These are phyloP conservation scores for Penicillium hesseltinei DNA, from an alignment of 2,329 filamentous ascomycete genomes.

Conservation along the genomic window DNA sequence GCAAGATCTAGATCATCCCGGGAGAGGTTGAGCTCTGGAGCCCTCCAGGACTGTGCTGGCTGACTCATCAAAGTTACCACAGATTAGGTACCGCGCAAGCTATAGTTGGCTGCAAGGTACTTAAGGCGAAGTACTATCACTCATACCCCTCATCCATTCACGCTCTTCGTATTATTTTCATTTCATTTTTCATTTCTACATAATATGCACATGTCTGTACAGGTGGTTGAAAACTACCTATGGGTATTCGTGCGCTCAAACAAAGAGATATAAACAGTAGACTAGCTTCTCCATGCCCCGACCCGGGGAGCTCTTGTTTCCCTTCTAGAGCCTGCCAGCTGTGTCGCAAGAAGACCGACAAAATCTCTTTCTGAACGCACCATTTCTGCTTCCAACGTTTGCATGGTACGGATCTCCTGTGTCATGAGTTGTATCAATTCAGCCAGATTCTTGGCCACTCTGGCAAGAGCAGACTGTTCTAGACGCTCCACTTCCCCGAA, in stretches of 20 bases:
- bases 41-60: neutral
- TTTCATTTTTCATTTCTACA: neutral
- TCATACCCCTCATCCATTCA: neutral
- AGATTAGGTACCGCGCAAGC: neutral
- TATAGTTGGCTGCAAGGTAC: neutral
- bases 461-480: constrained; percentile 33
- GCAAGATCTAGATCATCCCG: neutral
- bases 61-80: neutral
- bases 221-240: neutral
- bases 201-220: neutral
- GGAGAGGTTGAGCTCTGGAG: neutral
- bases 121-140: neutral
- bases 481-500: constrained; percentile 27
- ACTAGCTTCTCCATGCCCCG: constrained; percentile 30
- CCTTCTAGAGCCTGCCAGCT: constrained; percentile 16
- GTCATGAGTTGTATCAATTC: constrained; percentile 36
- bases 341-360: constrained; percentile 32
- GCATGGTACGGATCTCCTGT: constrained; percentile 38
- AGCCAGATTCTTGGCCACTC: constrained; percentile 29
- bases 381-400: constrained; percentile 36
- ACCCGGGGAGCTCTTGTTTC: constrained; percentile 16
- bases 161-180: neutral
- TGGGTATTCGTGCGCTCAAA: neutral
- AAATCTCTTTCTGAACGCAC: constrained; percentile 35
- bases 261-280: neutral